Evolutionary conservation across 1,284 basidiomycete genomes (phyloP).

Genomic region (Boletus mariae): DNA sequence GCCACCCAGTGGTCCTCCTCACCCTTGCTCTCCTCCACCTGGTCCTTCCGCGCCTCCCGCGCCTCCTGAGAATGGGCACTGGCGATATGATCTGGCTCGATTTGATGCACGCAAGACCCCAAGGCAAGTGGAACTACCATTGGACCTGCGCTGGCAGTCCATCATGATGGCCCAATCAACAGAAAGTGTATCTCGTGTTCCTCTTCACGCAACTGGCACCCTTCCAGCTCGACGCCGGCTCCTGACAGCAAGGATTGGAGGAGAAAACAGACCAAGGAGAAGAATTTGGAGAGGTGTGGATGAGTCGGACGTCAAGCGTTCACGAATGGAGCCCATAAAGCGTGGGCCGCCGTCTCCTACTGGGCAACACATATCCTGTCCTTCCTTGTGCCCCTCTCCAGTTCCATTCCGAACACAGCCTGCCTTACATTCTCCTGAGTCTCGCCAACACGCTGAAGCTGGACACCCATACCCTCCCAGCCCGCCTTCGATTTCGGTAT

Average conservation of each 20-base stretch:
- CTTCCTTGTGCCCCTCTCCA: slow-evolving; percentile 64
- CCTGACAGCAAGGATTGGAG: slow-evolving; percentile 31
- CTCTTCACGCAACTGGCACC: slow-evolving; percentile 23
- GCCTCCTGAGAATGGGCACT: slow-evolving; percentile 25
- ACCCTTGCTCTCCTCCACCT: slow-evolving; percentile 25
- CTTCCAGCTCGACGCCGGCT: slow-evolving; percentile 37
- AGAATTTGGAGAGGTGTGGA: slow-evolving; percentile 56
- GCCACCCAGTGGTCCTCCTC: slow-evolving; percentile 26
- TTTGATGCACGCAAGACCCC: slow-evolving; percentile 32
- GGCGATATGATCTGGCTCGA: slow-evolving; percentile 33
- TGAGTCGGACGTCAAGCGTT: slow-evolving; percentile 58
- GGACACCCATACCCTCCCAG: slow-evolving; percentile 46
- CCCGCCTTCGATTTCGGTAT: slow-evolving; percentile 49
- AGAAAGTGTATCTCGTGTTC: slow-evolving; percentile 30
- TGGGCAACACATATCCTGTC: slow-evolving; percentile 47
- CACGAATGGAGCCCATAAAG: slow-evolving; percentile 55
- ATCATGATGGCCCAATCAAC: slow-evolving; percentile 31
- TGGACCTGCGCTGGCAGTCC: slow-evolving; percentile 25
- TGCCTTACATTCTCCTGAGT: slow-evolving; percentile 60
- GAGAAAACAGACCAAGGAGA: slow-evolving; percentile 35
- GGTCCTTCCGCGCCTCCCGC: too few relatives aligned
- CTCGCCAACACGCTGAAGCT: slow-evolving; percentile 42
- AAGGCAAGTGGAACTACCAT: slow-evolving; percentile 21
- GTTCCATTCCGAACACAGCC: slow-evolving; percentile 71
- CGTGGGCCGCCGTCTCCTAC: slow-evolving; percentile 51